Percentiles rank a stretch among this genome's conserved stretches.
Evolutionary conservation across 2,329 filamentous ascomycete species (phyloP).

Genomic region (Cladosporium sphaerospermum): DNA sequence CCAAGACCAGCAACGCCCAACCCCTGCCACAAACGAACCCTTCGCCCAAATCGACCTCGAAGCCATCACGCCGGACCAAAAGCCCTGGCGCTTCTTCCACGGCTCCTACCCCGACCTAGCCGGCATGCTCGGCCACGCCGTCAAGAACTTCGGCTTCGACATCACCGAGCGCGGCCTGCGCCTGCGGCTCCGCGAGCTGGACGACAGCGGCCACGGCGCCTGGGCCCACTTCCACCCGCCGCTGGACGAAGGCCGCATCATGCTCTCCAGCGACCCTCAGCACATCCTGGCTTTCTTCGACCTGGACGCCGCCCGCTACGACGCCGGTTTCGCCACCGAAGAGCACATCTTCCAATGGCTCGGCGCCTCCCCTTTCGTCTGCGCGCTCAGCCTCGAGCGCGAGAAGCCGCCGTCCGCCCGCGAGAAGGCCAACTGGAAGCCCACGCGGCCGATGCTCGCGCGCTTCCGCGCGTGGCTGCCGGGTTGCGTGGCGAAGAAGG

Average conservation of each 20-base stretch:
- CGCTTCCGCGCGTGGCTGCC: conserved; percentile 61
- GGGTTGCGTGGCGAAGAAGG: conserved; percentile 33
- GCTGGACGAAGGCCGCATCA: too few relatives aligned
- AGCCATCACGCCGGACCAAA: conserved; percentile 40
- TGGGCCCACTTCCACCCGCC: conserved; percentile 14
- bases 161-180: conserved; percentile 58
- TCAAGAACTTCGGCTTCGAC: conserved; percentile 61
- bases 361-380: conserved; percentile 54
- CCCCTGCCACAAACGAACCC: conserved; percentile 17
- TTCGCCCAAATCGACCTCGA: conserved; percentile 64
- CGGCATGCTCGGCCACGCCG: conserved; percentile 58
- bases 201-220: conserved; percentile 46
- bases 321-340: conserved; percentile 48
- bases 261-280: conserved; percentile 51
- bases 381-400: conserved; percentile 31
- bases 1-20: conserved; percentile 5
- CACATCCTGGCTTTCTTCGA: conserved; percentile 58
- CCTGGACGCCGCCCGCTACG: conserved; percentile 47
- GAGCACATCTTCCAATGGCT: conserved; percentile 59
- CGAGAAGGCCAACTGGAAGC: conserved; percentile 44
- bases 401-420: conserved; percentile 44
- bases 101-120: conserved; percentile 67
- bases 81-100: conserved; percentile 62
- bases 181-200: conserved; percentile 63
- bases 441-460: conserved; percentile 51